A percentile compares a stretch with the other conserved stretches of the same genome.
These are phyloP conservation scores for Colletotrichum chlorophyti DNA, from an alignment of 2,329 filamentous ascomycete species.

Conservation along the genomic window DNA sequence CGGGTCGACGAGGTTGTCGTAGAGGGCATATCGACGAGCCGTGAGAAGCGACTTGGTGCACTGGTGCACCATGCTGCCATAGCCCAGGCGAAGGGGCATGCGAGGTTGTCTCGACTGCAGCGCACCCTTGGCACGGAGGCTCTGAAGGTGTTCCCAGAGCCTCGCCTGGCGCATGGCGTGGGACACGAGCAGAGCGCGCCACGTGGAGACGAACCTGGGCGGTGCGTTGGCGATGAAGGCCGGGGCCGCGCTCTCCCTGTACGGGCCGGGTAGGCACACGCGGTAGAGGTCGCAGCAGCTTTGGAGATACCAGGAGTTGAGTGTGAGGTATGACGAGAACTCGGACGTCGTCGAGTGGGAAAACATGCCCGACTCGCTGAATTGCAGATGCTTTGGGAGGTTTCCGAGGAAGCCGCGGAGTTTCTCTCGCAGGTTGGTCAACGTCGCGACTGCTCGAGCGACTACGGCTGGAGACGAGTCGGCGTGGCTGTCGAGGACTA, in stretches of 20 bases:
- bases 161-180: conserved; percentile 7
- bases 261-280: neutral
- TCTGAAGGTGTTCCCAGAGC: conserved; percentile 12
- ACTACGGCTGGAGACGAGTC: neutral
- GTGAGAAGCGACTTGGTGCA: conserved; percentile 19
- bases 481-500: neutral
- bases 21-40: neutral
- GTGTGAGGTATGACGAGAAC: conserved; percentile 6
- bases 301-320: conserved; percentile 20
- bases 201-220: neutral
- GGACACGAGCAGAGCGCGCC: conserved; percentile 4
- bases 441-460: neutral
- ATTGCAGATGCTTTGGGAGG: conserved; percentile 1
- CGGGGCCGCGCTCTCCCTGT: neutral
- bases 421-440: neutral
- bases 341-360: conserved; percentile 13
- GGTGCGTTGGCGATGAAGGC: conserved; percentile 6
- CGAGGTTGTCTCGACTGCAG: conserved; percentile 16
- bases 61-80: conserved; percentile 11
- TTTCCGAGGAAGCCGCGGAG: neutral
- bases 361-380: conserved; percentile 12
- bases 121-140: neutral
- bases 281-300: conserved; percentile 15
- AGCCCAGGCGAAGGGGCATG: conserved; percentile 4
- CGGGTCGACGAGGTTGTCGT: neutral